phyloP scores from a whole-genome alignment of 2,329 filamentous ascomycete species.

The Botryotinia narcissicola region DNA sequence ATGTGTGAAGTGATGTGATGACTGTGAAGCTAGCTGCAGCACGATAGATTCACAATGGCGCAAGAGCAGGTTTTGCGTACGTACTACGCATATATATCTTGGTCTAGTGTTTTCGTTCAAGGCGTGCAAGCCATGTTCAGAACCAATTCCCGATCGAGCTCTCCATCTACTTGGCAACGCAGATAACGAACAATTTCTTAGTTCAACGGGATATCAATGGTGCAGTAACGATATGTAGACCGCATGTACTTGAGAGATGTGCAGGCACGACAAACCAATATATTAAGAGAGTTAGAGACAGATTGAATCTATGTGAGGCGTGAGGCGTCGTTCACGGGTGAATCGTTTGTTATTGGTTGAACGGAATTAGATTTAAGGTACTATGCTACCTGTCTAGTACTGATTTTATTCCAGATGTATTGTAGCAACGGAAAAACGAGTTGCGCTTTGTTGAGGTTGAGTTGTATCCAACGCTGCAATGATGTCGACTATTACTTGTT shows the following conservation, averaged over 20 bases:
- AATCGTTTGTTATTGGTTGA: neutral
- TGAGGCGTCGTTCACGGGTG: neutral
- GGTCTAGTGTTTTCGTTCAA: neutral
- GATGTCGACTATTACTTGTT: neutral
- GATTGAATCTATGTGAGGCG: neutral
- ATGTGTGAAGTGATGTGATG: neutral
- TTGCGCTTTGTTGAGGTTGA: neutral
- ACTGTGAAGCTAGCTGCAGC: neutral
- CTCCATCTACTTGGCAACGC: constrained; percentile 6
- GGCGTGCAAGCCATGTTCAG: neutral
- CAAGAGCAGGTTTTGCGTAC: neutral
- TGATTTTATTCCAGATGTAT: neutral
- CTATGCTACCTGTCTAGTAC: neutral
- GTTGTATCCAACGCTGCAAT: neutral
- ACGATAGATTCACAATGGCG: neutral
- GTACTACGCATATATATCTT: neutral
- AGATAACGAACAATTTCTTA: neutral
- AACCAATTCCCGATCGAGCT: neutral
- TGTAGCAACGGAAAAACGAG: neutral
- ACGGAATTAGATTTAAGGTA: neutral
- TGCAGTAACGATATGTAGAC: neutral
- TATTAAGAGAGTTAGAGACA: neutral
- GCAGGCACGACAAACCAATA: neutral
- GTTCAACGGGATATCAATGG: neutral
- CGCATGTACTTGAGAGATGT: neutral